Conservation (phyloP, 352 stramenopile genomes). For the Plasmopara viticola region DNA sequence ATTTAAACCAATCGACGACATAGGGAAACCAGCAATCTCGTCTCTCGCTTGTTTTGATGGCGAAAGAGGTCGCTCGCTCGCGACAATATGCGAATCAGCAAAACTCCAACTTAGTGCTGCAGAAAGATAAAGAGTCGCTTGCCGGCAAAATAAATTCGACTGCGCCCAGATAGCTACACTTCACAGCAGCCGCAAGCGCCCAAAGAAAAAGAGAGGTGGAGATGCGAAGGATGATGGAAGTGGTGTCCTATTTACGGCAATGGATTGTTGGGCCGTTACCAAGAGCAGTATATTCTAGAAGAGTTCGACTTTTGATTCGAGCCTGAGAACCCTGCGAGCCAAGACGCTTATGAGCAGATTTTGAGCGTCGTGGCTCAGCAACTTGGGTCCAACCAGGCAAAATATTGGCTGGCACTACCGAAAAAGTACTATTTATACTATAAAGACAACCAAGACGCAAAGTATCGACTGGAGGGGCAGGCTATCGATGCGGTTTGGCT, state of each 20-base stretch:
- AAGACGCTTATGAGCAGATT: constrained; percentile 88
- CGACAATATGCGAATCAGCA: too few relatives aligned
- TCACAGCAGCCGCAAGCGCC: constrained; percentile 31
- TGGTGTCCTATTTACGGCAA: constrained; percentile 48
- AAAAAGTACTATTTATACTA: constrained; percentile 90
- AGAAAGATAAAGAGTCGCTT: too few relatives aligned
- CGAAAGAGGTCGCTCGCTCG: too few relatives aligned
- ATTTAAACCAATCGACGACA: too few relatives aligned
- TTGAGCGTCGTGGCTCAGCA: constrained; percentile 66
- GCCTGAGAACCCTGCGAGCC: constrained; percentile 82
- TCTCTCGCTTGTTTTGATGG: too few relatives aligned
- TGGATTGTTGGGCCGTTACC: constrained; percentile 33
- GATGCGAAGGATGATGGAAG: constrained; percentile 22
- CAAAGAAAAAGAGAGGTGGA: constrained; percentile 48
- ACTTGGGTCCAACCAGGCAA: constrained; percentile 87
- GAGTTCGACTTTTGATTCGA: constrained; percentile 63
- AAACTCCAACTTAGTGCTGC: too few relatives aligned
- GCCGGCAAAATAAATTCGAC: constrained; percentile 67
- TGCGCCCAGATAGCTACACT: constrained; percentile 60
- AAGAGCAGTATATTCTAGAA: constrained; percentile 64
- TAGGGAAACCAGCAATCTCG: too few relatives aligned
- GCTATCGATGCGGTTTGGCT: constrained; percentile 97
- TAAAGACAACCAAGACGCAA: constrained; percentile 54
- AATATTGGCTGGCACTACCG: constrained; percentile 74
- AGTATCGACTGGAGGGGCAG: constrained; percentile 88